Evolutionary conservation across 2,329 filamentous ascomycete species (phyloP).

Genomic region (Colletotrichum ledebouriae): DNA sequence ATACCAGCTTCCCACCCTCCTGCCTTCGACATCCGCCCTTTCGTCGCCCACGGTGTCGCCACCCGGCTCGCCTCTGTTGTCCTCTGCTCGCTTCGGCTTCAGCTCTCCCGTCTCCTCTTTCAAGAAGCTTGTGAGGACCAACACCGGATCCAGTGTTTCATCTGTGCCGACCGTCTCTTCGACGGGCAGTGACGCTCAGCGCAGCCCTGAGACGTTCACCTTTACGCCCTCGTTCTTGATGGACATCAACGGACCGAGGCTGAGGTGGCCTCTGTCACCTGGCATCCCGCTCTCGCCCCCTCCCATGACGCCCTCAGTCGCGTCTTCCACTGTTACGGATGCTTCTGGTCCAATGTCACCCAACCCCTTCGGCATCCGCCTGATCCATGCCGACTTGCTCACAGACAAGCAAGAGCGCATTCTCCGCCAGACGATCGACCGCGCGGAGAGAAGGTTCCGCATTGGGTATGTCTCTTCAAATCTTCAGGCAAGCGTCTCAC

Average conservation of each 20-base stretch:
- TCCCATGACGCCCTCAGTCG: conserved; percentile 63
- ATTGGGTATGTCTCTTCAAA: conserved; percentile 45
- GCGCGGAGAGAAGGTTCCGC: conserved; percentile 62
- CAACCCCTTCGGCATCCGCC: conserved; percentile 61
- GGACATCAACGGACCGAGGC: conserved; percentile 47
- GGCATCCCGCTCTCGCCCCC: conserved; percentile 56
- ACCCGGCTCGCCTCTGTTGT: conserved; percentile 42
- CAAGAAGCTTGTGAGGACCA: conserved; percentile 56
- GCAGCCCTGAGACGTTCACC: conserved; percentile 51
- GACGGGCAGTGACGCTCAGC: conserved; percentile 44
- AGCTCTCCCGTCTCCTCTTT: conserved; percentile 51
- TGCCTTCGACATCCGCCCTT: conserved; percentile 46
- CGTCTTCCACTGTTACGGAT: conserved; percentile 54
- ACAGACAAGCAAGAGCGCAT: conserved; percentile 61
- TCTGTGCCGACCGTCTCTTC: conserved; percentile 39
- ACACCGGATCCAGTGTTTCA: conserved; percentile 50
- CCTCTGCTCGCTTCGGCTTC: conserved; percentile 47
- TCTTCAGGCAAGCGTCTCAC: not conserved
- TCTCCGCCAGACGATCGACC: conserved; percentile 63
- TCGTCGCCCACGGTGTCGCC: conserved; percentile 50
- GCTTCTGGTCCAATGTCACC: conserved; percentile 51
- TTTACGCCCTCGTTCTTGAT: conserved; percentile 50
- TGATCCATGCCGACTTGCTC: conserved; percentile 63
- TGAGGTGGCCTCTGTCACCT: conserved; percentile 54
- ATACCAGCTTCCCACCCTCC: conserved; percentile 64